These are phyloP conservation scores for Globisporangium spinosum DNA, from an alignment of 352 stramenopile species.

Conservation along the genomic window DNA sequence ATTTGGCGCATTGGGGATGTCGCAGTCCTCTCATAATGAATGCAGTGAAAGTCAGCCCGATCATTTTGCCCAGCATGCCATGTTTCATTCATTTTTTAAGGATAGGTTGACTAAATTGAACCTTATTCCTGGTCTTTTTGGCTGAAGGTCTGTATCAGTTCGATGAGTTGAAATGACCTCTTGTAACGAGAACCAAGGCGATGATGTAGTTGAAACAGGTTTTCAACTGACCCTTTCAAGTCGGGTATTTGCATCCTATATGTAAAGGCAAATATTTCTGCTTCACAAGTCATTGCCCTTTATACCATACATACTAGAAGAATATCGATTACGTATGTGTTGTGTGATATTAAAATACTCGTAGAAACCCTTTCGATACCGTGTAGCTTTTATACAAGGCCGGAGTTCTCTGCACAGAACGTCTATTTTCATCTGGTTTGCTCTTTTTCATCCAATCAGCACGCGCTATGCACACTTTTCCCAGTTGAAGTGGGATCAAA, in stretches of 20 bases:
- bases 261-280: no score
- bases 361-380: neutral
- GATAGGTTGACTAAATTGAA: no score
- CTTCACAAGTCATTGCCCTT: neutral
- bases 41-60: neutral
- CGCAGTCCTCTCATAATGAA: no score
- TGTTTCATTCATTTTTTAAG: no score
- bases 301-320: neutral
- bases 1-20: neutral
- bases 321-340: neutral
- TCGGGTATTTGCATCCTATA: no score
- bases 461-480: neutral
- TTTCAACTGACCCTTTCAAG: no score
- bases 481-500: constrained; percentile 1
- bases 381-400: neutral
- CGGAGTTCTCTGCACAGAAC: neutral
- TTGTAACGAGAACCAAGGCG: no score
- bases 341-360: neutral
- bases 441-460: constrained; percentile 1
- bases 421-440: neutral
- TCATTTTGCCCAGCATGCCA: no score
- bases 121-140: no score
- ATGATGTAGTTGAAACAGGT: no score
- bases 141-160: no score
- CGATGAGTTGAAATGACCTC: no score